A percentile compares a stretch with the other conserved stretches of the same genome.
phyloP scores from a whole-genome alignment of 345 rosid species.

The Chamaenerion angustifolium region DNA sequence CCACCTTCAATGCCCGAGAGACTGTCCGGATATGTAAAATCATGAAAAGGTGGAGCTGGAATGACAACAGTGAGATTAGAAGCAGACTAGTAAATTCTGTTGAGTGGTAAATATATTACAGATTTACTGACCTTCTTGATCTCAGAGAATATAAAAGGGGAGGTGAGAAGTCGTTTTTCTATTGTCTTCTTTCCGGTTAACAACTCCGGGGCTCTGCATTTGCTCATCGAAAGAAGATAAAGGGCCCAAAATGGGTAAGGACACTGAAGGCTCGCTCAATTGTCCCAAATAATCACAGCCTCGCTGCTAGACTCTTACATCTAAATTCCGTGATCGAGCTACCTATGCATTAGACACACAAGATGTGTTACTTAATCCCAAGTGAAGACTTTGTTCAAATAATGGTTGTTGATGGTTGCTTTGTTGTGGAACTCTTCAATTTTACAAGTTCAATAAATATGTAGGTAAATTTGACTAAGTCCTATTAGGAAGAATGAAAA shows the following conservation, averaged over 20 bases:
- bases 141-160: constrained; percentile 78
- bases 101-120: neutral
- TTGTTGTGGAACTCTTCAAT: too few species aligned
- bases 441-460: too few species aligned
- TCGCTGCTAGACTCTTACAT: constrained; percentile 64
- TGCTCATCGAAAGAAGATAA: constrained; percentile 32
- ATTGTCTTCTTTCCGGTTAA: constrained; percentile 75
- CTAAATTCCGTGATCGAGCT: constrained; percentile 76
- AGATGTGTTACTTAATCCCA: too few species aligned
- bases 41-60: constrained; percentile 91
- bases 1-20: constrained; percentile 28
- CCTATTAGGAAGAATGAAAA: too few species aligned
- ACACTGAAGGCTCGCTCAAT: constrained; percentile 70
- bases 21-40: constrained; percentile 57
- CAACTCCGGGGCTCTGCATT: constrained; percentile 44
- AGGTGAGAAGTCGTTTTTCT: constrained; percentile 51
- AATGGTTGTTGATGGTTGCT: too few species aligned
- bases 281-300: constrained; percentile 82
- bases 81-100: neutral
- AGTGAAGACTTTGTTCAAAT: too few species aligned
- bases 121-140: constrained; percentile 47
- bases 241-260: constrained; percentile 69
- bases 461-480: too few species aligned
- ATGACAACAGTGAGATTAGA: constrained; percentile 1
- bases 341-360: constrained; percentile 52